These are phyloP conservation scores for Metarhizium album DNA, from an alignment of 2,329 filamentous ascomycete genomes.

Conservation along the genomic window DNA sequence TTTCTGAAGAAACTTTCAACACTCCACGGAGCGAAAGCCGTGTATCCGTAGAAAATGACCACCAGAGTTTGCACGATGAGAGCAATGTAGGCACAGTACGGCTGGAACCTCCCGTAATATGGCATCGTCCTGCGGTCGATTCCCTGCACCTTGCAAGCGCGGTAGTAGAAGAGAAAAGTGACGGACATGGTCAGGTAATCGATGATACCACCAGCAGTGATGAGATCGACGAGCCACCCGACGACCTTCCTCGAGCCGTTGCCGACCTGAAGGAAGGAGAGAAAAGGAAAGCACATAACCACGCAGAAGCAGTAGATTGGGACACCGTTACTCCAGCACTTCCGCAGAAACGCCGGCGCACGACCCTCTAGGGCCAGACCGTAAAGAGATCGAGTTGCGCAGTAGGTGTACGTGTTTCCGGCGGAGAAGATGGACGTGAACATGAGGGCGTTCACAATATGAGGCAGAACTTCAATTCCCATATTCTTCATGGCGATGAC, in stretches of 20 bases:
- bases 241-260: slow-evolving; percentile 38
- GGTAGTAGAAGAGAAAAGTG: slow-evolving; percentile 37
- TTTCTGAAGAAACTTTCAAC: slow-evolving; percentile 37
- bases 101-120: slow-evolving; percentile 48
- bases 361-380: slow-evolving; percentile 39
- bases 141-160: slow-evolving; percentile 41
- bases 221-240: slow-evolving; percentile 43
- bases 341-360: slow-evolving; percentile 40
- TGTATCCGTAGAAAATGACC: slow-evolving; percentile 45
- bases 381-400: slow-evolving; percentile 38
- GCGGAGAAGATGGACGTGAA: slow-evolving; percentile 33
- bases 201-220: slow-evolving; percentile 48
- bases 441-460: slow-evolving; percentile 45
- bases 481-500: slow-evolving; percentile 51
- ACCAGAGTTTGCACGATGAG: slow-evolving; percentile 31
- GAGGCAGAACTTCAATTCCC: slow-evolving; percentile 39
- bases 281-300: slow-evolving; percentile 41
- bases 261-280: slow-evolving; percentile 41
- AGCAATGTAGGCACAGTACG: slow-evolving; percentile 42
- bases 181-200: slow-evolving; percentile 47
- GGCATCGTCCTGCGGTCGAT: slow-evolving; percentile 42
- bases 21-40: slow-evolving; percentile 37
- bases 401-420: slow-evolving; percentile 42
- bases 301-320: slow-evolving; percentile 47
- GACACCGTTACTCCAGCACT: slow-evolving; percentile 49